phyloP scores from a whole-genome alignment of 2,329 filamentous ascomycete species.

The Whalleya microplaca region DNA sequence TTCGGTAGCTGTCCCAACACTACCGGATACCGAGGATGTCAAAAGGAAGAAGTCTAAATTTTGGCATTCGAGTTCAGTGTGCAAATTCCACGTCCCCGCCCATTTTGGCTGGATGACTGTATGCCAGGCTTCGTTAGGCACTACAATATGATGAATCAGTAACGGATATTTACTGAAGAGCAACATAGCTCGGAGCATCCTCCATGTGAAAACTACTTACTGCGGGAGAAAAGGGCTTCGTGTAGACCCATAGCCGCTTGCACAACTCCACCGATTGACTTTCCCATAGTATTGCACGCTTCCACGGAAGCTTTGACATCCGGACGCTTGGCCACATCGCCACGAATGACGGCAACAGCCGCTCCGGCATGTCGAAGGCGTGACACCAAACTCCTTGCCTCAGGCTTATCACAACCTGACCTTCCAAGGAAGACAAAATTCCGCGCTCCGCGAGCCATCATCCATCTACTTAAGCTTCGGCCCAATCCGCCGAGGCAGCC shows the following conservation, averaged over 20 bases:
- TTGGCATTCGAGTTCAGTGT: slow-evolving; percentile 20
- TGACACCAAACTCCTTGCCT: slow-evolving; percentile 24
- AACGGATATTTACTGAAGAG: too few relatives aligned
- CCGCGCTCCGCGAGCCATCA: slow-evolving; percentile 36
- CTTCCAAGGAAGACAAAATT: slow-evolving; percentile 39
- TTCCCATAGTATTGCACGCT: slow-evolving; percentile 5
- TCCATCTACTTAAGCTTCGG: slow-evolving; percentile 38
- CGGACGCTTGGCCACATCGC: slow-evolving; percentile 23
- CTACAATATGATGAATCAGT: too few relatives aligned
- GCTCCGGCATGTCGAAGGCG: slow-evolving; percentile 26
- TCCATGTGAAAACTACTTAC: too few relatives aligned
- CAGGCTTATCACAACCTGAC: slow-evolving; percentile 31
- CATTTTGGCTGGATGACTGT: slow-evolving; percentile 27
- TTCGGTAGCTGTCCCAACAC: slow-evolving; percentile 38
- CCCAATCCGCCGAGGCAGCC: slow-evolving; percentile 39
- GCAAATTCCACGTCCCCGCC: slow-evolving; percentile 30
- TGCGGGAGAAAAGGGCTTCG: slow-evolving; percentile 32
- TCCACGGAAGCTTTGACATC: slow-evolving; percentile 20
- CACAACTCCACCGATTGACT: slow-evolving; percentile 26
- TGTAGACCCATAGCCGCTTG: slow-evolving; percentile 40
- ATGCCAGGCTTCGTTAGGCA: slow-evolving; percentile 23
- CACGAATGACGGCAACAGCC: slow-evolving; percentile 27
- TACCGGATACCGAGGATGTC: slow-evolving; percentile 34
- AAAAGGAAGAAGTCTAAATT: slow-evolving; percentile 41
- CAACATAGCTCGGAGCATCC: slow-evolving; percentile 24